These are phyloP conservation scores for Solanum hybrid DNA, from an alignment of 305 asterid species.

Conservation along the genomic window DNA sequence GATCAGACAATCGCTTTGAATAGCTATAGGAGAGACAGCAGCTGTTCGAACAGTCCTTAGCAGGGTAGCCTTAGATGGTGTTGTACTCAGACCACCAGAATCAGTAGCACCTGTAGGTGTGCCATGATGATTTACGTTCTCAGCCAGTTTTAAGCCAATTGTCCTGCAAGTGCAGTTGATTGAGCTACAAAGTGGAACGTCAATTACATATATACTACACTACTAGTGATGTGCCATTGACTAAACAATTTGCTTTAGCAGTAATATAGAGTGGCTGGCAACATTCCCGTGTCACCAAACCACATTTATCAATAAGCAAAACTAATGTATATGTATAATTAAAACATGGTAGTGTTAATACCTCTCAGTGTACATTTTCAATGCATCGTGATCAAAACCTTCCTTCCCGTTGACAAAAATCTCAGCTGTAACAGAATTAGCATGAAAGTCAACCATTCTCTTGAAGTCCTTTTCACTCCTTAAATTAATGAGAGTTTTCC, in stretches of 20 bases:
- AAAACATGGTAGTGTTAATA: slow-evolving; percentile 17
- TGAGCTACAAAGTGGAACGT: slow-evolving; percentile 10
- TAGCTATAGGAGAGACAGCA: slow-evolving; percentile 13
- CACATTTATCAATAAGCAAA: not conserved
- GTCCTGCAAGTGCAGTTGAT: slow-evolving; percentile 42
- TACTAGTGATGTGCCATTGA: not conserved
- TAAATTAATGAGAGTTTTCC: slow-evolving; percentile 62
- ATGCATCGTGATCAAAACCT: slow-evolving; percentile 58
- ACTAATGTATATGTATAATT: slow-evolving; percentile 1
- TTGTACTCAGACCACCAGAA: slow-evolving; percentile 10
- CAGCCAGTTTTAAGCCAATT: slow-evolving; percentile 46
- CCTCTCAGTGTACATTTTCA: slow-evolving; percentile 39
- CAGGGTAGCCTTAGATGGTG: slow-evolving; percentile 5
- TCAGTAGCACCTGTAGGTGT: slow-evolving; percentile 11
- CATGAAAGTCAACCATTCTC: slow-evolving; percentile 84
- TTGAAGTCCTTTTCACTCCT: slow-evolving; percentile 70
- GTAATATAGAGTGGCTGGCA: not conserved
- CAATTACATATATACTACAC: slow-evolving; percentile 6
- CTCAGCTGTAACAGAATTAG: slow-evolving; percentile 76
- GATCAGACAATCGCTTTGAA: slow-evolving; percentile 15
- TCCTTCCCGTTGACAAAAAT: slow-evolving; percentile 56
- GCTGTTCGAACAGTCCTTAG: slow-evolving; percentile 16
- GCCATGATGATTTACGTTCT: slow-evolving; percentile 42
- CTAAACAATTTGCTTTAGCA: not conserved
- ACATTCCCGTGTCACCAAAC: not conserved